phyloP scores from a whole-genome alignment of 805 yeast genomes.

The Wickerhamomyces queroliae region DNA sequence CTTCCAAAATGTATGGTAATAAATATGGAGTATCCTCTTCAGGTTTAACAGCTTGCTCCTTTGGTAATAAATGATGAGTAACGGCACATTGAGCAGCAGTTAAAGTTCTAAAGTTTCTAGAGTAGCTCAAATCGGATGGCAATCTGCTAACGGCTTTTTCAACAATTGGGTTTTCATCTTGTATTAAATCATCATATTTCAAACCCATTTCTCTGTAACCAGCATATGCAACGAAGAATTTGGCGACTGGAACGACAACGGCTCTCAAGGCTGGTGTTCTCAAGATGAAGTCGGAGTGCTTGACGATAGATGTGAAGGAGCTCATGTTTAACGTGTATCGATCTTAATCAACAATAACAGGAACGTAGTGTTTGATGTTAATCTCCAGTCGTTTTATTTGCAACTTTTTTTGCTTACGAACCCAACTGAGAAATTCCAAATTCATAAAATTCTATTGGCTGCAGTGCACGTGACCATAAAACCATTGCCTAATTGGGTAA shows the following conservation, averaged over 20 bases:
- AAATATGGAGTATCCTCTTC: slow-evolving; percentile 81
- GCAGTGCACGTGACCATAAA: too few species aligned
- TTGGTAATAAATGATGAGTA: slow-evolving; percentile 81
- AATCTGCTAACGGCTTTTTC: slow-evolving; percentile 87
- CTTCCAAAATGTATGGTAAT: slow-evolving; percentile 86
- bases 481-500: too few species aligned
- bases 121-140: slow-evolving; percentile 78
- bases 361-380: background rate
- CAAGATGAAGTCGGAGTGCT: slow-evolving; percentile 71
- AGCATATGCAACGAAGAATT: slow-evolving; percentile 62
- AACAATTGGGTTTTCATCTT: slow-evolving; percentile 82
- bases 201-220: slow-evolving; percentile 97
- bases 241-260: slow-evolving; percentile 74
- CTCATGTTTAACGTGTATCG: slow-evolving; percentile 40
- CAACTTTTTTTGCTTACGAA: too few species aligned
- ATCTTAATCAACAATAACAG: too few species aligned
- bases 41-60: slow-evolving; percentile 67
- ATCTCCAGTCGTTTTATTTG: too few species aligned
- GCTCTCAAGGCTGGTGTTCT: slow-evolving; percentile 74
- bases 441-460: too few species aligned
- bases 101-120: slow-evolving; percentile 87
- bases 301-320: slow-evolving; percentile 64
- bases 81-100: slow-evolving; percentile 88
- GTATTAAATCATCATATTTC: slow-evolving; percentile 80
- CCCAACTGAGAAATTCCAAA: too few species aligned